Base-by-base conservation (phyloP, 306 rosid species). In the Neltuma alba region DNA sequence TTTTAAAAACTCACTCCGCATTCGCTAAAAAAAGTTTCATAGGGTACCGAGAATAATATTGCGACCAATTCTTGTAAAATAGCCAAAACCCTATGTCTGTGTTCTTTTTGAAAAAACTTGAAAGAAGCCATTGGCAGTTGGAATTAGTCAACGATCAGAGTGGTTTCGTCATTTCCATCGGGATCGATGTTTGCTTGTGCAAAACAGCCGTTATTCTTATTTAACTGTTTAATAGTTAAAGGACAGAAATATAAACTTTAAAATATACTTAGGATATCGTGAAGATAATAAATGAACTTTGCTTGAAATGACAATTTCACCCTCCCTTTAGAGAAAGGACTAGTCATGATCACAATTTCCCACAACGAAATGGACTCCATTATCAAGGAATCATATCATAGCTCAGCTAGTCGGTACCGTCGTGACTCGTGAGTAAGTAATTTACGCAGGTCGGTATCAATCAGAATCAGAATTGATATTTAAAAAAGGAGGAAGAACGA, bases 311-410 rank as follows among this genome's bases (percentile, higher is more conserved):
- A 81, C 89, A 3, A 77, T 74, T 48, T 36, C 4, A 77, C 66
- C 86, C 89, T 78, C 2, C 25, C 8, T 62, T 4, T 6, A 8
- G 81, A 61, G 75, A 31, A 61, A 54, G 71, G 36, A 52, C 64
- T 34, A 63, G 79, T 76, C 86, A 61, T 33, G 4, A 2, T 52
- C 86, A 79, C 86, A 84, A 84, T 74, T 82, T 80, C 84, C 87
- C 89, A 74, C 83, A 81, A 83, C 86, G 79, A 70, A 74, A 82
- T 86, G 81, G 91, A 85, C 84, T 86, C 91, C 87, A 80, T 87
- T 21, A 54, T n/a, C 61, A 9, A 54, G 61, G 28, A 54, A n/a
- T 21, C 61, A 7, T 52, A 20, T 20, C 58, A 8, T 8, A 9
- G 61, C 80, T 84, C 70, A 45, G 33, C 68, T 16, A 76, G 28